Evolutionary conservation across 2,329 filamentous ascomycete species (phyloP), one percentile per base, ranked within the genome.

Genomic region (Rhynchosporium agropyri): DNA sequence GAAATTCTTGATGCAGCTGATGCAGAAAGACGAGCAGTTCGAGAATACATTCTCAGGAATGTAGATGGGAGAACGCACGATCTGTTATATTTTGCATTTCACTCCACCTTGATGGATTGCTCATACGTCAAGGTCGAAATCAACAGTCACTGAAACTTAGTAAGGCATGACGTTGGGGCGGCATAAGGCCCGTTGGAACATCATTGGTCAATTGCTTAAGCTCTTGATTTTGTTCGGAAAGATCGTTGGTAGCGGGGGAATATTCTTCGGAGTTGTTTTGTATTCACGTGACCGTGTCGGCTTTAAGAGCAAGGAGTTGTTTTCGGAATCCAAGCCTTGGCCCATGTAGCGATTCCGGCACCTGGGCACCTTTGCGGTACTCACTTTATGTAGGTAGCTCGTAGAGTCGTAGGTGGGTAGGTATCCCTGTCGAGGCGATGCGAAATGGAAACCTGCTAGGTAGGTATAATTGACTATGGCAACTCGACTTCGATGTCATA

Each of bases 21-120:
- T 46, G 63, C 33, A 13, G 63, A 60, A 38, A 62, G 31, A 46
- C 54, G 54, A 59, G 64, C 50, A 38, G 65, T 53, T 36, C 65
- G 61, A 58, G 62, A 56, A 50, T 70, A 65, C 67, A 69, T 70
- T 31, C 40, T 68, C 58, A 15, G 36, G 12, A 60, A 53, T 3
- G 12, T 3, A 40, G 33, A 54, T 28, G 26, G 4, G 26, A 10
- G 26, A 7, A 15, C 0, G 10, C 9, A 9, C 38, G 4, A 10
- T 26, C 4, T 28, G 15, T n/a, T 46, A 7, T 46, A 46, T 9
- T 28, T 46, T 20, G 15, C 43, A n/a, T 53, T 13, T 26, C 29
- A 46, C 15, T 49, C 8, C 46, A 54, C 51, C 20, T 54, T 26
- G 33, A 28, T 29, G 40, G 20, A 20, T 29, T 40, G 33, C 4